A percentile compares a stretch with the other conserved stretches of the same genome.
Conservation (phyloP, 345 rosid species). For the Geranium brycei region DNA sequence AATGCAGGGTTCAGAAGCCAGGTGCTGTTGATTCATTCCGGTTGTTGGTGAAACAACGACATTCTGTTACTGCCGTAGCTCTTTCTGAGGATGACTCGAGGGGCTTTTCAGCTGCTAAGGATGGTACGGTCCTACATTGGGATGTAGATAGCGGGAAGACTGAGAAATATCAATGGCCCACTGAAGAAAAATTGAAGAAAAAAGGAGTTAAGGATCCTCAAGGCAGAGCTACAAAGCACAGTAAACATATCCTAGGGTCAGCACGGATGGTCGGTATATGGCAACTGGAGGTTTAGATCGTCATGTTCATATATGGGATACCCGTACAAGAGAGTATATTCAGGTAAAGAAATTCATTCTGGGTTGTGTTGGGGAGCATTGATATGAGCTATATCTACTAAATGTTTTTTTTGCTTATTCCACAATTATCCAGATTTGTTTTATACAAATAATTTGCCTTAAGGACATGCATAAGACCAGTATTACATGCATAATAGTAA, state of each 20-base stretch:
- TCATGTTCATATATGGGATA: conserved; percentile 94
- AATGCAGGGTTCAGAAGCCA: conserved; percentile 60
- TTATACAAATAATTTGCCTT: too few relatives aligned
- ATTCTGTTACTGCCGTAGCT: conserved; percentile 68
- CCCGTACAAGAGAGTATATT: conserved; percentile 66
- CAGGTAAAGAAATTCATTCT: conserved; percentile 35
- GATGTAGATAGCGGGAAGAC: conserved; percentile 60
- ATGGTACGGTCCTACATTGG: conserved; percentile 77
- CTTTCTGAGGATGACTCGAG: conserved; percentile 71
- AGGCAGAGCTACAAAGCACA: conserved; percentile 56
- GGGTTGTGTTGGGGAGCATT: background rate
- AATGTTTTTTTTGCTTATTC: conserved; percentile 3
- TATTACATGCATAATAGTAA: background rate
- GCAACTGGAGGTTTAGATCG: conserved; percentile 92
- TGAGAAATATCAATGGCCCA: conserved; percentile 71
- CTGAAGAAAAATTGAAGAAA: conserved; percentile 44
- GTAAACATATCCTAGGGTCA: conserved; percentile 63
- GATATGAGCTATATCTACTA: background rate
- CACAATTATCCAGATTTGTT: background rate
- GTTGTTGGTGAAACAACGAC: conserved; percentile 53
- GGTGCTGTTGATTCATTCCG: conserved; percentile 35
- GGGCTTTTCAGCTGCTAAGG: conserved; percentile 91
- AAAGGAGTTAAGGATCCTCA: conserved; percentile 70
- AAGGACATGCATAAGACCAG: background rate
- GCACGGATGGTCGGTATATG: conserved; percentile 86